phyloP scores from a whole-genome alignment of 441 rosid genomes.

The Biscutella auriculata region DNA sequence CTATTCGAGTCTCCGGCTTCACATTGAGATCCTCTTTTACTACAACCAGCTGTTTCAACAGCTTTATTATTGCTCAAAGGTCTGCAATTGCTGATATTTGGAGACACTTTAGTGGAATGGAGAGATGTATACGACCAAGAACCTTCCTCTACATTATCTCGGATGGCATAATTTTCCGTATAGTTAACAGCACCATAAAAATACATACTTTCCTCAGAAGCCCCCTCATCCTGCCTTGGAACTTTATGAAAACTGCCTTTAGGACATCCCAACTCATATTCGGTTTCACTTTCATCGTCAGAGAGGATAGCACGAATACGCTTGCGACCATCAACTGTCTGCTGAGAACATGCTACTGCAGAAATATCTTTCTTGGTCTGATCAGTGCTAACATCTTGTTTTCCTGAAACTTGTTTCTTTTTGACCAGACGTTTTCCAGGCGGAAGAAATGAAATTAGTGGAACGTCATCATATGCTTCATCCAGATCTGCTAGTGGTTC shows the following conservation, averaged over 20 bases:
- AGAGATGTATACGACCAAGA: conserved; percentile 41
- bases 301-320: conserved; percentile 62
- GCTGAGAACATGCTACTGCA: conserved; percentile 33
- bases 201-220: conserved; percentile 45
- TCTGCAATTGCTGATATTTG: conserved; percentile 27
- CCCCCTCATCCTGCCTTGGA: conserved; percentile 27
- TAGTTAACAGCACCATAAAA: conserved; percentile 27
- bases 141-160: conserved; percentile 53
- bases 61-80: conserved; percentile 31
- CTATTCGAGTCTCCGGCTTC: conserved; percentile 33
- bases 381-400: conserved; percentile 20
- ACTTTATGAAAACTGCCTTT: conserved; percentile 20
- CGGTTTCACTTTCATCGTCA: conserved; percentile 74
- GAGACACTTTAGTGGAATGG: conserved; percentile 27
- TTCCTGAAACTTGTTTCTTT: conserved; percentile 23
- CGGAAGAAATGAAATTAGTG: conserved; percentile 46
- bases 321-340: conserved; percentile 52
- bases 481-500: conserved; percentile 25
- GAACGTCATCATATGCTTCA: conserved; percentile 44
- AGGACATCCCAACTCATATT: conserved; percentile 29
- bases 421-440: conserved; percentile 28
- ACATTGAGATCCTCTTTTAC: conserved; percentile 39
- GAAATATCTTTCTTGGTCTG: conserved; percentile 27
- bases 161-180: conserved; percentile 26
- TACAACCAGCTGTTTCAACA: conserved; percentile 26